Conservation (phyloP, 2,329 filamentous ascomycete genomes). For the Stachybotrys elegans region DNA sequence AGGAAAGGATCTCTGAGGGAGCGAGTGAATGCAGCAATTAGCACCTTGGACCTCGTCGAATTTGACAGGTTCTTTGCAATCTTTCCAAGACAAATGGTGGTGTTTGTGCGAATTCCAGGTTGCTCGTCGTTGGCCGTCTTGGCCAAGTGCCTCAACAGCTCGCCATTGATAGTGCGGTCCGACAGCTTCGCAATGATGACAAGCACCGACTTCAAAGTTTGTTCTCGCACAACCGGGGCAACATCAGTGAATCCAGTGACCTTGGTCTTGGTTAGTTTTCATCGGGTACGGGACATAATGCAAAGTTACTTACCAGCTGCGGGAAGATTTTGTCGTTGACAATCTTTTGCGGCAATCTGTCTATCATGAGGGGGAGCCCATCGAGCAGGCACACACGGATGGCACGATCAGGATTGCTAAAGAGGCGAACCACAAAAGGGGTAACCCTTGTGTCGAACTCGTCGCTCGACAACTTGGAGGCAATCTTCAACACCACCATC, state of each 20-base stretch:
- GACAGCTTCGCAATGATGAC: slow-evolving; percentile 84
- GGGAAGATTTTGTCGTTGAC: slow-evolving; percentile 98
- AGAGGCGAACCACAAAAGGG: slow-evolving; percentile 81
- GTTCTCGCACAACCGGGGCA: slow-evolving; percentile 86
- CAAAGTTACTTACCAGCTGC: slow-evolving; percentile 60
- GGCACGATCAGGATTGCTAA: slow-evolving; percentile 85
- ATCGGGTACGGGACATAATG: not conserved
- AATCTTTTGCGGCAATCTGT: slow-evolving; percentile 77
- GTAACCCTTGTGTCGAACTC: slow-evolving; percentile 83
- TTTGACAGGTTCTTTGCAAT: slow-evolving; percentile 84
- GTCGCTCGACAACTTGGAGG: slow-evolving; percentile 77
- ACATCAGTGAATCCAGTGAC: slow-evolving; percentile 92
- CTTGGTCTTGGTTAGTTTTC: slow-evolving; percentile 36
- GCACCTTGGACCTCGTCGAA: slow-evolving; percentile 77
- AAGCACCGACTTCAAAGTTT: slow-evolving; percentile 91
- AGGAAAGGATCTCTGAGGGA: slow-evolving; percentile 91
- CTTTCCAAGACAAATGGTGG: slow-evolving; percentile 94
- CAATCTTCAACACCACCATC: slow-evolving; percentile 82
- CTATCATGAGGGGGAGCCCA: slow-evolving; percentile 85
- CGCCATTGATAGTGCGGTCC: slow-evolving; percentile 88
- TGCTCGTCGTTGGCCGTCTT: slow-evolving; percentile 98
- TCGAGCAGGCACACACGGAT: slow-evolving; percentile 88
- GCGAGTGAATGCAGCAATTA: slow-evolving; percentile 86
- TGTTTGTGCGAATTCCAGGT: slow-evolving; percentile 94
- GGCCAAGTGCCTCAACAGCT: slow-evolving; percentile 82